Evolutionary conservation across 495 filamentous ascomycete species (phyloP).

Genomic region (Chaetomidium leptoderma): DNA sequence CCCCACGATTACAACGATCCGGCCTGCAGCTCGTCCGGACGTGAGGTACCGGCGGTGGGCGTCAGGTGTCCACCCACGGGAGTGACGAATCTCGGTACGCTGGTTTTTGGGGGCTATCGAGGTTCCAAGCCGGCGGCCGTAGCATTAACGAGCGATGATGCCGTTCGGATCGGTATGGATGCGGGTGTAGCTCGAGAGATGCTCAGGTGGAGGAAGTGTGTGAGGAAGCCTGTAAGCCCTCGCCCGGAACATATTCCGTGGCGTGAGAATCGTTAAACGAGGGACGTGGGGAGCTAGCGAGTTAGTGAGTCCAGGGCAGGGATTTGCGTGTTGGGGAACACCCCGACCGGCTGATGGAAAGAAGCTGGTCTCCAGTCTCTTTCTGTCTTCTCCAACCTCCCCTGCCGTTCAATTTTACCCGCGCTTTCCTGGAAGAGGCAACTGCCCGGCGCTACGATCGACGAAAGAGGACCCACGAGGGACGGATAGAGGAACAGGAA

Average conservation of each 20-base stretch:
- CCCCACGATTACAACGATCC: conserved; percentile 16
- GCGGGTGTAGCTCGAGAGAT: background rate
- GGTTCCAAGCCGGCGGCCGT: conserved; percentile 1
- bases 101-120: background rate
- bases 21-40: conserved; percentile 13
- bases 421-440: conserved; percentile 29
- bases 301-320: too few relatives aligned
- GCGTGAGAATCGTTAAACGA: background rate
- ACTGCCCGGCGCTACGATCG: conserved; percentile 15
- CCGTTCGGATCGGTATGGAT: background rate
- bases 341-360: conserved; percentile 13
- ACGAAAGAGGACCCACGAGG: conserved; percentile 11
- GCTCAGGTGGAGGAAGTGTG: background rate
- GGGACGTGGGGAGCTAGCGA: background rate
- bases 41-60: background rate
- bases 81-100: background rate
- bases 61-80: conserved; percentile 12
- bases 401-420: conserved; percentile 17
- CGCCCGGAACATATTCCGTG: background rate
- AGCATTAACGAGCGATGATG: conserved; percentile 7
- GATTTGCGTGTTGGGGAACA: conserved; percentile 14
- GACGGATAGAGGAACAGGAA: background rate
- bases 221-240: background rate
- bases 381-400: background rate
- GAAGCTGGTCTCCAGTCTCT: background rate